Conservation (phyloP, 371 early-diverging fungal genomes). For the Thermomucor indicae-seudaticae region DNA sequence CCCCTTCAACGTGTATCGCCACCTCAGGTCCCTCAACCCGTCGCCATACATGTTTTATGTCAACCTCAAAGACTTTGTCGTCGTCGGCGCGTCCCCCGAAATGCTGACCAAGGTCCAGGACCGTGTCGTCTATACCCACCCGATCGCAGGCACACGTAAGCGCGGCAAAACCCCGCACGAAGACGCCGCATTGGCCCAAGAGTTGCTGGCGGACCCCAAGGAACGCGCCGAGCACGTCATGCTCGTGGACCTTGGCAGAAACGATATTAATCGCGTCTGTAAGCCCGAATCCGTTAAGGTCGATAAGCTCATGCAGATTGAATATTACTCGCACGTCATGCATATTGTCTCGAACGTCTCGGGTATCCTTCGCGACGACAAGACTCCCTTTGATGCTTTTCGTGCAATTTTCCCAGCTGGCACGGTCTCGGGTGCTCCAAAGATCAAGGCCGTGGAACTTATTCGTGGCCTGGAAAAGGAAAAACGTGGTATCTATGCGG, state of each 20-base stretch:
- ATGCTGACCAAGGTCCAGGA: slow-evolving; percentile 93
- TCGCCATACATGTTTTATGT: slow-evolving; percentile 99
- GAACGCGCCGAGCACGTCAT: slow-evolving; percentile 96
- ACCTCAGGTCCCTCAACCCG: slow-evolving; percentile 92
- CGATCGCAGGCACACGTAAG: slow-evolving; percentile 95
- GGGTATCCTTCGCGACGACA: slow-evolving; percentile 81
- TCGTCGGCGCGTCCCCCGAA: slow-evolving; percentile 98
- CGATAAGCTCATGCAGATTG: slow-evolving; percentile 95
- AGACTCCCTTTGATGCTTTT: slow-evolving; percentile 93
- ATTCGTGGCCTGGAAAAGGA: slow-evolving; percentile 87
- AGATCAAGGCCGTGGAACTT: slow-evolving; percentile 93
- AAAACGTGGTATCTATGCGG: slow-evolving; percentile 95
- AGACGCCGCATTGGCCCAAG: slow-evolving; percentile 80
- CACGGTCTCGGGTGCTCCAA: slow-evolving; percentile 96
- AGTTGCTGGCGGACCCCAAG: slow-evolving; percentile 84
- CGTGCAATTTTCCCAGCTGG: slow-evolving; percentile 97
- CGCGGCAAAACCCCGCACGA: slow-evolving; percentile 82
- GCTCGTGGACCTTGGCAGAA: slow-evolving; percentile 97
- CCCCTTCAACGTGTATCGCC: slow-evolving; percentile 96
- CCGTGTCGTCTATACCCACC: slow-evolving; percentile 81
- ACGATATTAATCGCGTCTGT: slow-evolving; percentile 95
- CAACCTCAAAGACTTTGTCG: slow-evolving; percentile 83
- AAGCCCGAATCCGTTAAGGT: slow-evolving; percentile 88
- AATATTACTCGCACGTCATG: slow-evolving; percentile 96
- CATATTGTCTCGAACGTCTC: slow-evolving; percentile 95